These are phyloP conservation scores for Annulohypoxylon truncatum DNA, from an alignment of 2,329 filamentous ascomycete species.

Conservation along the genomic window DNA sequence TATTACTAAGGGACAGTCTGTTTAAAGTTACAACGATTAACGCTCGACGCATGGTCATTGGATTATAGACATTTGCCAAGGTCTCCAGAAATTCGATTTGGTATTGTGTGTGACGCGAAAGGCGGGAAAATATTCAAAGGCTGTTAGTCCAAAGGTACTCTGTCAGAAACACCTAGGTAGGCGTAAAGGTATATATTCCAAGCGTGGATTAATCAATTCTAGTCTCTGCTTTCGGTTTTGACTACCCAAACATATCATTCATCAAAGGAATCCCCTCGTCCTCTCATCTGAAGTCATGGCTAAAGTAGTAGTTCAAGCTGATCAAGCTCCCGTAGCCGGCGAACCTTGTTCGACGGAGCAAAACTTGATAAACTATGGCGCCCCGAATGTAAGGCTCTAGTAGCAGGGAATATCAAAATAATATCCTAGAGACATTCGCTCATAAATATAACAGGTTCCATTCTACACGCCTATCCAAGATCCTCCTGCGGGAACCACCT, in stretches of 20 bases:
- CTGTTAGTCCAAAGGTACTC: background rate
- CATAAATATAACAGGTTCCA: constrained; percentile 24
- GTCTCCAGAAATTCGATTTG: background rate
- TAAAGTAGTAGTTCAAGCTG: constrained; percentile 38
- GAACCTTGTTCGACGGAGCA: constrained; percentile 39
- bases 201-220: constrained; percentile 7
- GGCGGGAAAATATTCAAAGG: background rate
- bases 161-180: background rate
- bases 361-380: constrained; percentile 40
- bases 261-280: background rate
- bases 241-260: background rate
- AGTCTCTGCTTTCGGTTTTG: background rate
- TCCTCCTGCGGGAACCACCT: constrained; percentile 35
- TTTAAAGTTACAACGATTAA: background rate
- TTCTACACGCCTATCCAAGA: constrained; percentile 41
- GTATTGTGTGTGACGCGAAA: background rate
- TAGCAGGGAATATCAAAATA: background rate
- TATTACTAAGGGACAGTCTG: constrained; percentile 23
- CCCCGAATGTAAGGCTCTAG: constrained; percentile 34
- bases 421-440: background rate
- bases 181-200: background rate
- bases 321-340: constrained; percentile 36
- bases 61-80: constrained; percentile 10
- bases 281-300: constrained; percentile 20
- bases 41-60: constrained; percentile 3